Base-by-base conservation (phyloP, 352 stramenopile genomes). In the Pythium pyrilobum region DNA sequence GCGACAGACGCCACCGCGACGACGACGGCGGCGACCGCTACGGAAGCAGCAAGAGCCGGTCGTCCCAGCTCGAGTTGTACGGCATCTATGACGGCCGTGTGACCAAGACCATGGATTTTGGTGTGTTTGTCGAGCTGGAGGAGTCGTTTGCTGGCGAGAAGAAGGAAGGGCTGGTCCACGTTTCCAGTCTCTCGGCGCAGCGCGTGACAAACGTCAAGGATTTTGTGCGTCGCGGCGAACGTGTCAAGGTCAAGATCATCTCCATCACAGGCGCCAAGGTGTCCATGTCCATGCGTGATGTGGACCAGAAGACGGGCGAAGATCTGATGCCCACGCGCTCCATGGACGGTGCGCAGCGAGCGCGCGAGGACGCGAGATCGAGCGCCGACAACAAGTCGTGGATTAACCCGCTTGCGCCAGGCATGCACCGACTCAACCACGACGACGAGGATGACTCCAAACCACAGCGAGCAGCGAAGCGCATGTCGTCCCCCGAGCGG, bases 171-270 rank as follows among this genome's bases (percentile, higher is more conserved):
- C 81, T 99, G 8, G 95, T 98, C 23, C 96, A 98, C 62, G 85
- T 98, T 5, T 89, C 83, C 13, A 96, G 98, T 62, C 56, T 99
- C 27, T 91, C 87, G 5, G 67, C 88, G 52, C 69, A 76, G 64
- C 85, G 94, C 29, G 75, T 98, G 24, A 67, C 82, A 52, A 87
- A 96, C 55, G 73, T 87, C 20, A 95, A 96, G 48, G 82, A 96
- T 45, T 77, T 89, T 23, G 85, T 97, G 44, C 78, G 81, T 11
- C 74, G 84, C 23, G 88, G 87, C 8, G 80, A 99, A 72, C 68
- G 66, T 20, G 94, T 99, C 5, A 98, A 97, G 68, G 93, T 99
- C 52, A 99, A 99, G 66, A 77, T 98, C 2, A 98, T 98, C 58
- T 98, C 89, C 4, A 87, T 97, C 40, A 80, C 82, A 1, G 82